Conservation (phyloP, 2,329 filamentous ascomycete species). For the Coniochaeta sp. region DNA sequence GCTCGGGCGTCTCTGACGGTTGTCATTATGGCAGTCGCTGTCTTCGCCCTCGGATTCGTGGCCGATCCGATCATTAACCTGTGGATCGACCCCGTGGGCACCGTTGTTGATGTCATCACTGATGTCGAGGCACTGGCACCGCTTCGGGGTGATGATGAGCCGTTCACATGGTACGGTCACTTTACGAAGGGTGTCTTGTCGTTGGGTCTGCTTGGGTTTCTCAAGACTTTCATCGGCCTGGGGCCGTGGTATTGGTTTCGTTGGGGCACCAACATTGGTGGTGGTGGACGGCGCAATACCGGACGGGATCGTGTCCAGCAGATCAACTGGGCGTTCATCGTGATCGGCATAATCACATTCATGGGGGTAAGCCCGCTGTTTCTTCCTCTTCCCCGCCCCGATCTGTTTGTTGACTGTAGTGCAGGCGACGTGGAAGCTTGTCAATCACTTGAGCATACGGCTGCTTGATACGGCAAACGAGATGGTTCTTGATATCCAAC, state of each 20-base stretch:
- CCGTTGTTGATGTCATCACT: slow-evolving; percentile 45
- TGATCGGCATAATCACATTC: slow-evolving; percentile 75
- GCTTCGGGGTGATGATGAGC: slow-evolving; percentile 36
- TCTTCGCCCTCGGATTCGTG: slow-evolving; percentile 84
- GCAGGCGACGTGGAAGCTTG: slow-evolving; percentile 74
- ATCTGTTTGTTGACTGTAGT: slow-evolving; percentile 10
- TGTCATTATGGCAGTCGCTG: slow-evolving; percentile 58
- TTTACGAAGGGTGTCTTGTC: slow-evolving; percentile 88
- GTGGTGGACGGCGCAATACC: slow-evolving; percentile 48
- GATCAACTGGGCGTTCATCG: slow-evolving; percentile 70
- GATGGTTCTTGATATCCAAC: slow-evolving; percentile 74
- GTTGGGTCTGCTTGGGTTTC: slow-evolving; percentile 75
- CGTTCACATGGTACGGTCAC: slow-evolving; percentile 68
- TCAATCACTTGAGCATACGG: slow-evolving; percentile 64
- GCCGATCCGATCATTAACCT: slow-evolving; percentile 89
- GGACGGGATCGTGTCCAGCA: slow-evolving; percentile 73
- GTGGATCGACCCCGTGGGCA: slow-evolving; percentile 71
- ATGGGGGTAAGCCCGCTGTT: slow-evolving; percentile 52
- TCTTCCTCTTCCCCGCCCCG: background rate
- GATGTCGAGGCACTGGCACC: slow-evolving; percentile 32
- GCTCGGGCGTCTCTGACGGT: slow-evolving; percentile 67
- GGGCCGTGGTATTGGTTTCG: slow-evolving; percentile 72
- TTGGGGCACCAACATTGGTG: slow-evolving; percentile 46
- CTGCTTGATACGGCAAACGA: slow-evolving; percentile 74
- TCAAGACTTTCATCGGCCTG: slow-evolving; percentile 70